Evolutionary conservation across 345 rosid species (phyloP).

Genomic region (Eutrema yunnanense): DNA sequence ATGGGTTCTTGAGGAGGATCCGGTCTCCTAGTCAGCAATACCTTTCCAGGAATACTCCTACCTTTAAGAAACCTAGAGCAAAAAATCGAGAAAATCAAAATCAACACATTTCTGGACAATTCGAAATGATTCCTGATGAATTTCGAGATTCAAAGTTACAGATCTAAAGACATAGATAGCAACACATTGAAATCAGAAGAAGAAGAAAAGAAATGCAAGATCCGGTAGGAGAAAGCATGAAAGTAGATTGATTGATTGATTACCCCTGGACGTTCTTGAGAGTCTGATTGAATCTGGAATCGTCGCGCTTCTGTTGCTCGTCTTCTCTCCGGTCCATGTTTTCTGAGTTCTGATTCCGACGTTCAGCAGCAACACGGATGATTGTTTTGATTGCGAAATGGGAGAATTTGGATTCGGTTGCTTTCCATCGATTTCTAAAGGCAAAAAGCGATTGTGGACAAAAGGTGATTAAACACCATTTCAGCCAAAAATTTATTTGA

Average conservation of each 20-base stretch:
- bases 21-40: constrained; percentile 69
- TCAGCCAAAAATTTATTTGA: neutral
- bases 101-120: neutral
- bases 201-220: constrained; percentile 1
- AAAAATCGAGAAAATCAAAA: too few relatives aligned
- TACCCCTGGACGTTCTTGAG: constrained; percentile 93
- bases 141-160: neutral
- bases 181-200: neutral
- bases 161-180: neutral
- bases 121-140: neutral
- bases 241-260: neutral
- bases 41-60: constrained; percentile 86
- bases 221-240: neutral
- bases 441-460: neutral
- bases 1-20: constrained; percentile 51
- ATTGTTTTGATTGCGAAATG: neutral
- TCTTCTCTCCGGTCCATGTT: constrained; percentile 34
- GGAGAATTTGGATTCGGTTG: neutral
- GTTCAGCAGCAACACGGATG: neutral
- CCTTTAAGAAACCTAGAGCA: constrained; percentile 72
- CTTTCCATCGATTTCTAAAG: constrained; percentile 24
- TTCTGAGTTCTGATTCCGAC: neutral
- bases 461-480: neutral
- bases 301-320: constrained; percentile 38
- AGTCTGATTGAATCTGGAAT: constrained; percentile 86